phyloP scores from a whole-genome alignment of 2,329 filamentous ascomycete genomes.

The Fusarium sp. region DNA sequence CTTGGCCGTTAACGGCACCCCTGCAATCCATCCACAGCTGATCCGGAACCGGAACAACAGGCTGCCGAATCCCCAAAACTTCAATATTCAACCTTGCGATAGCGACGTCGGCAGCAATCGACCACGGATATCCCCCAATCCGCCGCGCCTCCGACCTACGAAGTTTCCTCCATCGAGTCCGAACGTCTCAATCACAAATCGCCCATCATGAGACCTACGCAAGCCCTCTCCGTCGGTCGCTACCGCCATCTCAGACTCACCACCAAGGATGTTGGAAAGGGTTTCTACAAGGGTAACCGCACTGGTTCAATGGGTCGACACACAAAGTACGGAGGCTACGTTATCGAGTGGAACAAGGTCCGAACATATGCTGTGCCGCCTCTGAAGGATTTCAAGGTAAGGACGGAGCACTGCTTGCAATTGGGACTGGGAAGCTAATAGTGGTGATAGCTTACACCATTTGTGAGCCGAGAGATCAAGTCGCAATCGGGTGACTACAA shows the following conservation, averaged over 20 bases:
- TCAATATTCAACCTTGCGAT: conserved; percentile 38
- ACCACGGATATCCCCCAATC: conserved; percentile 20
- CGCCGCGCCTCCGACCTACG: conserved; percentile 15
- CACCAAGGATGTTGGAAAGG: conserved; percentile 92
- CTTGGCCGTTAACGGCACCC: conserved; percentile 29
- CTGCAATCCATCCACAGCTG: conserved; percentile 34
- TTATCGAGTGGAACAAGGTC: conserved; percentile 88
- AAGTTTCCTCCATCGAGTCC: not conserved
- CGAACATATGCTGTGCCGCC: conserved; percentile 89
- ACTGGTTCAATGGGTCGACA: conserved; percentile 89
- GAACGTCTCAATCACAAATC: not conserved
- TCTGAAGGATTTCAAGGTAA: conserved; percentile 79
- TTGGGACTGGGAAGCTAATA: conserved; percentile 30
- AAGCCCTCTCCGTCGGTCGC: conserved; percentile 73
- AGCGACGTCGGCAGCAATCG: conserved; percentile 15
- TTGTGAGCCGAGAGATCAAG: conserved; percentile 74
- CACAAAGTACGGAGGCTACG: conserved; percentile 85
- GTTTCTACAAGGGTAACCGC: conserved; percentile 97
- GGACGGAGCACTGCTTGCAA: conserved; percentile 31
- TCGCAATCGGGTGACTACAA: conserved; percentile 67
- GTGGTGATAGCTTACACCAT: conserved; percentile 77
- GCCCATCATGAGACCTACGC: conserved; percentile 74
- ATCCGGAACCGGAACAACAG: conserved; percentile 52
- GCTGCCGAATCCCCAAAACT: conserved; percentile 40
- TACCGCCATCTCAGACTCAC: conserved; percentile 85